These are phyloP conservation scores for Wickerhamiella australiensis DNA, from an alignment of 805 yeast genomes.

Conservation along the genomic window DNA sequence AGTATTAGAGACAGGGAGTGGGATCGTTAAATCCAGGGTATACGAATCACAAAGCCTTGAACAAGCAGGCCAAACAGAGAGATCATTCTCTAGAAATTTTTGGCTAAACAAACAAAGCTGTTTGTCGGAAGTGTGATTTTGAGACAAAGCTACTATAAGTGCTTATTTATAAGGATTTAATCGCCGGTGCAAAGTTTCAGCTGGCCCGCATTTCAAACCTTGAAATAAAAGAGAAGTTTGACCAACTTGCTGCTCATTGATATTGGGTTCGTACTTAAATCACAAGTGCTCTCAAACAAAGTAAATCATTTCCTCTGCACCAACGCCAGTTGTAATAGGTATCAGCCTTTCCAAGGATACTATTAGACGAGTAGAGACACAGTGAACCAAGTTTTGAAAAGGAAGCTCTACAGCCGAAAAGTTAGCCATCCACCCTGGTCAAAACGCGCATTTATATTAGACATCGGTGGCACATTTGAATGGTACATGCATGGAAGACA, in stretches of 20 bases:
- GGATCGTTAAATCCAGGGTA: neutral
- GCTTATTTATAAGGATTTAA: slow-evolving; percentile 9
- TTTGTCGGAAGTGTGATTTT: slow-evolving; percentile 2
- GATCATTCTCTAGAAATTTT: neutral
- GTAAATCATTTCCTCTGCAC: neutral
- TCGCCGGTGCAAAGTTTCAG: slow-evolving; percentile 8
- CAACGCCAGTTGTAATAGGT: neutral
- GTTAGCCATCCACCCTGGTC: slow-evolving; percentile 1
- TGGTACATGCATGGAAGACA: slow-evolving; percentile 11
- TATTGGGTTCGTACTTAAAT: neutral
- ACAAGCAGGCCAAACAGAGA: neutral
- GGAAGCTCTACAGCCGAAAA: neutral
- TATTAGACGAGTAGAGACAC: neutral
- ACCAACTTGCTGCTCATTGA: slow-evolving; percentile 1
- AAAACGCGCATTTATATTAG: slow-evolving; percentile 2
- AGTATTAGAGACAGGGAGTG: neutral
- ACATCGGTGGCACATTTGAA: slow-evolving; percentile 4
- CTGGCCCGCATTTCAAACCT: slow-evolving; percentile 4
- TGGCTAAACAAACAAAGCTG: neutral
- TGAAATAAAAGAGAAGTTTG: slow-evolving; percentile 4
- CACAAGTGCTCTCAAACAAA: neutral
- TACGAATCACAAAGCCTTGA: neutral
- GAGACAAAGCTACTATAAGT: slow-evolving; percentile 7
- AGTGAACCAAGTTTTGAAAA: neutral
- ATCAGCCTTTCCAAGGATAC: neutral